Conservation (phyloP, 495 filamentous ascomycete species). For the Xylaria nigripes region DNA sequence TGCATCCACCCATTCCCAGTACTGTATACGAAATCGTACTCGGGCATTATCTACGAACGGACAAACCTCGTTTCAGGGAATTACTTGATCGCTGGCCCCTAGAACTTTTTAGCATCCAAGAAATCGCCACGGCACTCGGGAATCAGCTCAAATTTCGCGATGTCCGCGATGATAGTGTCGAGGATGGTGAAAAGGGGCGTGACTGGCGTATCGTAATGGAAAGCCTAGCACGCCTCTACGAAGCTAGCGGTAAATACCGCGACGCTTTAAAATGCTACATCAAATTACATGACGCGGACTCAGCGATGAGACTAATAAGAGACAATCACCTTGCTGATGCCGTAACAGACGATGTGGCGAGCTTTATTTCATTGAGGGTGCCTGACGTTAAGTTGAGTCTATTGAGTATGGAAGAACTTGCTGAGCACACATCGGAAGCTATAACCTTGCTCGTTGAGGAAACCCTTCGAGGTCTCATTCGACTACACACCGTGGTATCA, state of each 20-base stretch:
- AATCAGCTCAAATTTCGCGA: slow-evolving; percentile 62
- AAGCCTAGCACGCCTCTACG: slow-evolving; percentile 71
- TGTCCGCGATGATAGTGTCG: slow-evolving; percentile 58
- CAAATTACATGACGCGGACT: slow-evolving; percentile 80
- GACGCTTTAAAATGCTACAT: slow-evolving; percentile 88
- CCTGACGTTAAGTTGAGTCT: slow-evolving; percentile 59
- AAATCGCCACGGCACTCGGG: slow-evolving; percentile 62
- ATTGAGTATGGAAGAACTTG: slow-evolving; percentile 61
- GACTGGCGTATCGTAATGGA: slow-evolving; percentile 83
- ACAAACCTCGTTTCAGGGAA: slow-evolving; percentile 60
- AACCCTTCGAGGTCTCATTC: slow-evolving; percentile 78
- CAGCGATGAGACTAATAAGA: slow-evolving; percentile 73
- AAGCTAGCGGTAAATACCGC: slow-evolving; percentile 66
- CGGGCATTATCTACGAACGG: slow-evolving; percentile 69
- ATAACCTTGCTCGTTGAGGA: slow-evolving; percentile 84
- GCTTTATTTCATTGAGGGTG: slow-evolving; percentile 79
- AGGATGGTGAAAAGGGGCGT: slow-evolving; percentile 54
- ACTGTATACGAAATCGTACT: slow-evolving; percentile 79
- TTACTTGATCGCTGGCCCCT: slow-evolving; percentile 79
- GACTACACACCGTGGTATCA: slow-evolving; percentile 62
- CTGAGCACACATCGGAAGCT: slow-evolving; percentile 68
- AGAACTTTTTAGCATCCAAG: slow-evolving; percentile 69
- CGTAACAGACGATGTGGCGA: slow-evolving; percentile 78
- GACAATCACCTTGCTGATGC: slow-evolving; percentile 79
- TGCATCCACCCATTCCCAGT: slow-evolving; percentile 73